phyloP scores from a whole-genome alignment of 495 filamentous ascomycete genomes.

The Ascodesmis nigricans region DNA sequence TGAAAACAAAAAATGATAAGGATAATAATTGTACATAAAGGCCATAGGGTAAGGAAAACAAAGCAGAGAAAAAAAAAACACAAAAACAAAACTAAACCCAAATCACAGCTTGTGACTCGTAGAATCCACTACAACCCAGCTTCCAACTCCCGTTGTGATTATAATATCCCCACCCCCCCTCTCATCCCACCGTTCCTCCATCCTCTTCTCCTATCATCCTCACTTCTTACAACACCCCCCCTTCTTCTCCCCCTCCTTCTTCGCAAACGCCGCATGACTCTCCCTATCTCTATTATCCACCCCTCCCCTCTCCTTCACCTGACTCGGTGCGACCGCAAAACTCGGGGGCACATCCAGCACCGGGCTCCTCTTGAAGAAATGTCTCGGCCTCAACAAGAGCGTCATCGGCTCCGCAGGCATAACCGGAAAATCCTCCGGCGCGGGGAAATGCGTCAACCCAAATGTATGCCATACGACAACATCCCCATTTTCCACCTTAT shows the following conservation, averaged over 20 bases:
- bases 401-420: constrained; percentile 90
- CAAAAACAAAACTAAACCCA: no score
- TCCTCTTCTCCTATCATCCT: no score
- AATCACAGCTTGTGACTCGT: no score
- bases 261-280: constrained; percentile 11
- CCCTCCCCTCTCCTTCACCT: constrained; percentile 31
- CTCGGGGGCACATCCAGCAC: constrained; percentile 72
- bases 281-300: constrained; percentile 25
- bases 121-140: no score
- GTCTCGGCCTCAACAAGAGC: constrained; percentile 55
- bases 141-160: no score
- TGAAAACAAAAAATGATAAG: no score
- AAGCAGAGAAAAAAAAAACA: no score
- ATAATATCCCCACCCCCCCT: no score
- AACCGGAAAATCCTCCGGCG: constrained; percentile 82
- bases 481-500: constrained; percentile 60
- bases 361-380: constrained; percentile 77
- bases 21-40: no score
- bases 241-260: constrained; percentile 2
- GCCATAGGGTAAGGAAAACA: no score
- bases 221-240: no score
- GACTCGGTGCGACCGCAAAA: constrained; percentile 50
- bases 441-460: constrained; percentile 75
- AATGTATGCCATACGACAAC: constrained; percentile 95
- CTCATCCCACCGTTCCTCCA: no score